Percentiles rank a stretch among this genome's conserved stretches.
These are phyloP conservation scores for Eucalyptus curtisii DNA, from an alignment of 345 rosid genomes.

Conservation along the genomic window DNA sequence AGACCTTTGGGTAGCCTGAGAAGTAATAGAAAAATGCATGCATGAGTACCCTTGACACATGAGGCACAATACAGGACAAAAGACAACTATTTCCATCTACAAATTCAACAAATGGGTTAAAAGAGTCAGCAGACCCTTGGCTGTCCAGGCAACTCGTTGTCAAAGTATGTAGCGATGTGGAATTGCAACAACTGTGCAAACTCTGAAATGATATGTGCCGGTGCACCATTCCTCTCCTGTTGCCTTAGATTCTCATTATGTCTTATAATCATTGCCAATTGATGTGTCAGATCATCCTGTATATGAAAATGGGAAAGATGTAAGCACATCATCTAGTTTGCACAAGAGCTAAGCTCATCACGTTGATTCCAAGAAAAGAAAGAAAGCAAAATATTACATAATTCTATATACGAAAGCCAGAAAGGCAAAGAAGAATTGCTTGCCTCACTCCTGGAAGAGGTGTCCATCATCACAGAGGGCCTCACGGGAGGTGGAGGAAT, in stretches of 20 bases:
- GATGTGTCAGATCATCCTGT: slow-evolving; percentile 97
- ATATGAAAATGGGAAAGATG: background rate
- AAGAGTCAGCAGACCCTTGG: slow-evolving; percentile 60
- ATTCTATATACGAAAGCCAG: background rate
- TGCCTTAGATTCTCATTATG: slow-evolving; percentile 85
- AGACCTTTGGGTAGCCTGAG: slow-evolving; percentile 94
- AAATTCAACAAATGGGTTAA: background rate
- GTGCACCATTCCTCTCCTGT: slow-evolving; percentile 93
- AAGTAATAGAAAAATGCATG: background rate
- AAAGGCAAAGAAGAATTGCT: background rate
- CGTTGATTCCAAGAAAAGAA: background rate
- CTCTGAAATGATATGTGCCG: slow-evolving; percentile 96
- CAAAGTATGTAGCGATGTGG: slow-evolving; percentile 91
- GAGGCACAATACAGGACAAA: background rate
- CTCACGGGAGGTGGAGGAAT: slow-evolving; percentile 99
- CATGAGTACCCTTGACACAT: background rate
- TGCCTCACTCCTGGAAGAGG: slow-evolving; percentile 89
- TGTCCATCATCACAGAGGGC: slow-evolving; percentile 97
- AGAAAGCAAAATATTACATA: background rate
- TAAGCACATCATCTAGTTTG: background rate
- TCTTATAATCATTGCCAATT: slow-evolving; percentile 82
- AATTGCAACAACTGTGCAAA: slow-evolving; percentile 92
- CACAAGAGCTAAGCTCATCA: background rate
- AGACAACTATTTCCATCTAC: background rate
- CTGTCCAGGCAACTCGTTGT: slow-evolving; percentile 96